phyloP scores from a whole-genome alignment of 129 eudicot species.

The Mikania micrantha region DNA sequence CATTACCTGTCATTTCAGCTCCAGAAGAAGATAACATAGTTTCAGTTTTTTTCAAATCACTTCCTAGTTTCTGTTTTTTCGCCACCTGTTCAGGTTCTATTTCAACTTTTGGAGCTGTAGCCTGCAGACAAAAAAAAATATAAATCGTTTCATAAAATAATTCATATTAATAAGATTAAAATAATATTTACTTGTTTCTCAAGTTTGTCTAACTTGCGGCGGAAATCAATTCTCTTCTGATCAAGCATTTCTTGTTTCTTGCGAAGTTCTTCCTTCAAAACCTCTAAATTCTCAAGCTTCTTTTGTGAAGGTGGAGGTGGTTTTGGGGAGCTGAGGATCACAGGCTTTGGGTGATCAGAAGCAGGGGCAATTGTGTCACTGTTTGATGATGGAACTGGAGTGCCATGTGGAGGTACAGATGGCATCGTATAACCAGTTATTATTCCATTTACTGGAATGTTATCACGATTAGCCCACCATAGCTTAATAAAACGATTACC shows the following conservation, averaged over 20 bases:
- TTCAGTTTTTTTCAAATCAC: conserved; percentile 29
- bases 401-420: conserved; percentile 27
- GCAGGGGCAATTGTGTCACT: conserved; percentile 33
- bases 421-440: conserved; percentile 33
- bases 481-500: conserved; percentile 86
- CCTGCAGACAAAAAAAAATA: conserved; percentile 34
- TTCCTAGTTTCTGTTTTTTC: conserved; percentile 50
- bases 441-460: conserved; percentile 47
- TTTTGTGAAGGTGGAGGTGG: conserved; percentile 54
- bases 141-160: background rate
- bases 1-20: conserved; percentile 27
- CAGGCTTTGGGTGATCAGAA: conserved; percentile 48
- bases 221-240: conserved; percentile 72
- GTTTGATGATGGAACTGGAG: conserved; percentile 26
- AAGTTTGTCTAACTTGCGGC: conserved; percentile 64
- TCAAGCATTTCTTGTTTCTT: conserved; percentile 95
- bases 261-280: conserved; percentile 85
- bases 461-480: conserved; percentile 98
- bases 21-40: conserved; percentile 27
- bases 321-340: conserved; percentile 39
- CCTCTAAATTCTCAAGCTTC: conserved; percentile 83
- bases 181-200: conserved; percentile 57
- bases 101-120: conserved; percentile 59
- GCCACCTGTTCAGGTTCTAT: conserved; percentile 41
- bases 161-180: background rate